Percentiles rank a stretch among this genome's conserved stretches.
phyloP scores from a whole-genome alignment of 352 stramenopile genomes.

The Globisporangium paroecandrum region DNA sequence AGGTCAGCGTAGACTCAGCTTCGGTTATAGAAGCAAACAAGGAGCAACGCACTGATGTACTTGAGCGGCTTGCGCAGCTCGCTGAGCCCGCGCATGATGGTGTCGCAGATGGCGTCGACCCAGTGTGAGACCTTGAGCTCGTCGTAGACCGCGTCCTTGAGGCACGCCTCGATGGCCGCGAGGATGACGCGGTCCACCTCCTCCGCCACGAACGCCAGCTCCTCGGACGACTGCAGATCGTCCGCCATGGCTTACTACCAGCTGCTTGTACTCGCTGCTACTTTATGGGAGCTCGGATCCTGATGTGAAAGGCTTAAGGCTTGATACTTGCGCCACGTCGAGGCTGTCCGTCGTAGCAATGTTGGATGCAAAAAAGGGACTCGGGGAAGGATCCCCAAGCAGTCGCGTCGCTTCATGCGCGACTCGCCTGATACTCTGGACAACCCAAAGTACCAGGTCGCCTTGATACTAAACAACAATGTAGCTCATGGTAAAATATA shows the following conservation, averaged over 20 bases:
- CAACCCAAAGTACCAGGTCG: no score
- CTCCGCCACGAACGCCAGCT: constrained; percentile 89
- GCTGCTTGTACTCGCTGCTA: background rate
- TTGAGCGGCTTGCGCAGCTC: constrained; percentile 92
- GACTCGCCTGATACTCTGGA: background rate
- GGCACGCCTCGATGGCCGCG: constrained; percentile 68
- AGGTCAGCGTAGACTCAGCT: constrained; percentile 8
- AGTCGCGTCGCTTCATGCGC: constrained; percentile 32
- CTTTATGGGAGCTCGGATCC: no score
- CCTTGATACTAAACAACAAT: no score
- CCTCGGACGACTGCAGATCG: constrained; percentile 85
- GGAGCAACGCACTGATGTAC: constrained; percentile 62
- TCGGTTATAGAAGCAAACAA: background rate
- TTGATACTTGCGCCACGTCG: no score
- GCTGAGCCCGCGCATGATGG: constrained; percentile 81
- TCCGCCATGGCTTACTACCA: constrained; percentile 48
- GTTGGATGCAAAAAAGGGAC: background rate
- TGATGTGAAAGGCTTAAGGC: no score
- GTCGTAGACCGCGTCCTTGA: constrained; percentile 88
- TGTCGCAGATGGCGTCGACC: constrained; percentile 90
- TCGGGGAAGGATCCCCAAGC: background rate
- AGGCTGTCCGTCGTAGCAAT: no score
- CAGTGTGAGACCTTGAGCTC: constrained; percentile 83
- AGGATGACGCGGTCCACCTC: constrained; percentile 89
- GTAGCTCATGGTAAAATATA: no score